Evolutionary conservation across 139 green algal species (phyloP).

Genomic region (Chlamydomonas sphaeroides): DNA sequence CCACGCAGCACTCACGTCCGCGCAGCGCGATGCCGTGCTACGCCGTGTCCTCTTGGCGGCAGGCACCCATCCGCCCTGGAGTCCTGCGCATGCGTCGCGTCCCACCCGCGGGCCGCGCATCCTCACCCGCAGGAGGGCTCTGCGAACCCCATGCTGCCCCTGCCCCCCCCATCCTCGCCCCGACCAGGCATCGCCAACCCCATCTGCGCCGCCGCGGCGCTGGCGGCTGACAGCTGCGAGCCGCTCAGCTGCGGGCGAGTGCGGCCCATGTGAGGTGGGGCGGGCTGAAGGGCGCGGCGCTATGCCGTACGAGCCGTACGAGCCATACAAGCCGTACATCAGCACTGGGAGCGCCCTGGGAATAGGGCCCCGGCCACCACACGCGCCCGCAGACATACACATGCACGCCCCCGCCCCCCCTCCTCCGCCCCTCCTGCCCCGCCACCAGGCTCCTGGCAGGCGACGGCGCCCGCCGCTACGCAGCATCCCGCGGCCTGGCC

Average conservation of each 20-base stretch:
- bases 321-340: no score
- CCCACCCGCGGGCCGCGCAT: no score
- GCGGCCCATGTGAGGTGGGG: slow-evolving; percentile 80
- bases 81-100: no score
- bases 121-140: no score
- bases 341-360: neutral
- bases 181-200: slow-evolving; percentile 74
- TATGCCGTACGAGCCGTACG: no score
- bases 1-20: no score
- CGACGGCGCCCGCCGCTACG: slow-evolving; percentile 69
- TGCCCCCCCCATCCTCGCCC: neutral
- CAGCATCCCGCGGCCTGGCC: slow-evolving; percentile 53
- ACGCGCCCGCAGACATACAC: no score
- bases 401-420: neutral
- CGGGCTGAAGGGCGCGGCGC: no score
- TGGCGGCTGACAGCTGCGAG: slow-evolving; percentile 61
- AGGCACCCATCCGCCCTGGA: neutral
- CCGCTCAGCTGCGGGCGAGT: slow-evolving; percentile 78
- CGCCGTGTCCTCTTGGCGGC: no score
- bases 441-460: slow-evolving; percentile 79
- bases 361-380: neutral
- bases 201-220: slow-evolving; percentile 51
- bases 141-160: no score
- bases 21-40: no score
- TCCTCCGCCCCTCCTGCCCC: neutral